Conservation (phyloP, 768 basidiomycete species). For the Pisolithus tinctorius region DNA sequence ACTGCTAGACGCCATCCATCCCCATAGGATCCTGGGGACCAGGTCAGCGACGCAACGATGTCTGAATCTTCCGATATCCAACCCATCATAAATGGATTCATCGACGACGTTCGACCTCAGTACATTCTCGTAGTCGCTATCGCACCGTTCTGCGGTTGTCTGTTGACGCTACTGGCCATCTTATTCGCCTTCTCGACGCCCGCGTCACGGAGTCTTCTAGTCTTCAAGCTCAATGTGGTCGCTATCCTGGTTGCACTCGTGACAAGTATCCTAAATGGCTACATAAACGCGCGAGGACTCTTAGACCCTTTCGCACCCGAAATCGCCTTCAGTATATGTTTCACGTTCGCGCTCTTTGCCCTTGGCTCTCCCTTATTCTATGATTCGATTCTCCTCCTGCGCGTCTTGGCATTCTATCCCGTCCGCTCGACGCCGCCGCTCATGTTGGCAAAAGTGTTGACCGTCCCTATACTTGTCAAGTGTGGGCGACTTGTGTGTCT, state of each 20-base stretch:
- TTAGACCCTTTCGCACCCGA: neutral
- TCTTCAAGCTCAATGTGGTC: slow-evolving; percentile 22
- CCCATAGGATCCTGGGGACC: neutral
- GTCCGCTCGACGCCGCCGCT: slow-evolving; percentile 9
- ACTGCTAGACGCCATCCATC: neutral
- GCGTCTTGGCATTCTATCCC: slow-evolving; percentile 32
- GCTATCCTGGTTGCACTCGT: slow-evolving; percentile 11
- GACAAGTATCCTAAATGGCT: neutral
- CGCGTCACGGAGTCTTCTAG: slow-evolving; percentile 11
- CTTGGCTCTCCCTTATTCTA: neutral
- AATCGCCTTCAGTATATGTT: neutral
- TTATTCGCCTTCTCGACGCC: slow-evolving; percentile 22
- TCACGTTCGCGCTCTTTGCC: neutral
- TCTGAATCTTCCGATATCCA: neutral
- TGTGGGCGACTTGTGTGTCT: slow-evolving; percentile 16
- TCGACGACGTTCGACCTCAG: neutral
- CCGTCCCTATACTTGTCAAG: slow-evolving; percentile 25
- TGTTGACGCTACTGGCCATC: slow-evolving; percentile 4
- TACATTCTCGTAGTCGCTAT: neutral
- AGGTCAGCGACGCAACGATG: neutral
- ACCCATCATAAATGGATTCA: neutral
- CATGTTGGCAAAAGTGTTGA: slow-evolving; percentile 17
- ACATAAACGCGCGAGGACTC: neutral
- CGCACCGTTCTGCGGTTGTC: neutral
- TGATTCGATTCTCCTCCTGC: slow-evolving; percentile 33